Evolutionary conservation across 106 monocot genomes (phyloP), one percentile per base, ranked within the genome.

Genomic region (Narthecium ossifragum): DNA sequence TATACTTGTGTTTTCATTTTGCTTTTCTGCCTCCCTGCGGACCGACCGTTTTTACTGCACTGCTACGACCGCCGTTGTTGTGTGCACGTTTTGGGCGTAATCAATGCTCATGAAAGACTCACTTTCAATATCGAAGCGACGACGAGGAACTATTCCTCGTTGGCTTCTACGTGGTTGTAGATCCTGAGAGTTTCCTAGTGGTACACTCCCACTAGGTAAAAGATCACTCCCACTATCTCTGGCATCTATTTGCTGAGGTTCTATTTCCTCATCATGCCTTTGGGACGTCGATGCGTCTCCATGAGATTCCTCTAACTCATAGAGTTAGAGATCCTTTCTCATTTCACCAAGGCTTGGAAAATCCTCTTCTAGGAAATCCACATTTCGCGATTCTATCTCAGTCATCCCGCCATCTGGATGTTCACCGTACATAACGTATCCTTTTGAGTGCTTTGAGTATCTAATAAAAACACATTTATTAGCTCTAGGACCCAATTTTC

Each of bases 341-440:
- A 52, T 52, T 26, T 52, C 25, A 52, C 51, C 25, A 25, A 22
- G 2, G 4, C 51, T 52, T 5, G 25, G 25, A 26, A n/a, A 52
- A 26, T 11, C 17, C 4, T 47, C 47, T 15, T 47, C 47, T 17
- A 47, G 9, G 26, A 52, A 52, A 52, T 5, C 12, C 0, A 38
- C 1, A 59, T 59, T 24, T 40, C 26, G 40, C 15, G 59, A 59
- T 12, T 40, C 37, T 2, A 50, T 36, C 18, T 63, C 34, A 48
- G 15, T 31, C 0, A 47, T 6, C 25, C 25, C 51, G 21, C 51
- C 26, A 52, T 26, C 25, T 5, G 21, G 20, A 52, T 52, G 25
- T 26, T 52, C 51, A 52, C 51, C 51, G 26, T 52, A 23, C 51
- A 52, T 52, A 8, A 52, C 5, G 26, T 24, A 52, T n/a, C n/a